Evolutionary conservation across 495 filamentous ascomycete species (phyloP), one percentile per base, ranked within the genome.

Genomic region (Glutinoglossum americanum): DNA sequence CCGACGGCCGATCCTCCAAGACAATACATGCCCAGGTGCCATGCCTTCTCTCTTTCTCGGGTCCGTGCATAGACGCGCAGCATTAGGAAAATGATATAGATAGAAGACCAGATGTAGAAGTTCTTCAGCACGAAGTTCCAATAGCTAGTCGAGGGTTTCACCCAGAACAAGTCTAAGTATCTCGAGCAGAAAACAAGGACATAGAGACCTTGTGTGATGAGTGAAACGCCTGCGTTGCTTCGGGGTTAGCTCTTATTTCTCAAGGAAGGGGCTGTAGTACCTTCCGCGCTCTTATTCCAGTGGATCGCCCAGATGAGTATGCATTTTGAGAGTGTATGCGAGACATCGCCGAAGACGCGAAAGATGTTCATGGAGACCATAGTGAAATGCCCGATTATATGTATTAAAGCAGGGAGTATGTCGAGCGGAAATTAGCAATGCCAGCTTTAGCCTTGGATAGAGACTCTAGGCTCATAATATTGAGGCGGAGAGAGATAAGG

Each of bases 291-390:
- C 63, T 74, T 75, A 64, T 94, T 94, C 54, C 75, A 74, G 69
- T 96, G 89, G 63, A 98, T 95, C 37, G 89, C 83, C 73, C 80
- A 87, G 68, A 95, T 85, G 59, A 97, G 73, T 64, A 97, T 87
- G 64, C 80, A 78, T 75, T 93, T 94, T 13, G 89, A 89, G 35
- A 76, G 72, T 27, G 86, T 78, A 65, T 98, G 92, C 45, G 83
- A 84, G 47, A 89, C 63, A 67, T 98, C 92, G 57, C 73, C 92
- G 47, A 87, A 64, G 61, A 89, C 72, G 55, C 88, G 87, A 69
- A 94, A 92, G 60, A 83, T 59, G 71, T 93, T 79, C 62, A 72
- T 68, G 23, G 60, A 45, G 37, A 68, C 58, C 66, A 71, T 69
- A 11, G 4, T 41, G 37, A 8, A 7, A 15, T 41, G 37, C 37